Conservation (phyloP, 768 basidiomycete genomes). For the Aureoboletus auriporus region DNA sequence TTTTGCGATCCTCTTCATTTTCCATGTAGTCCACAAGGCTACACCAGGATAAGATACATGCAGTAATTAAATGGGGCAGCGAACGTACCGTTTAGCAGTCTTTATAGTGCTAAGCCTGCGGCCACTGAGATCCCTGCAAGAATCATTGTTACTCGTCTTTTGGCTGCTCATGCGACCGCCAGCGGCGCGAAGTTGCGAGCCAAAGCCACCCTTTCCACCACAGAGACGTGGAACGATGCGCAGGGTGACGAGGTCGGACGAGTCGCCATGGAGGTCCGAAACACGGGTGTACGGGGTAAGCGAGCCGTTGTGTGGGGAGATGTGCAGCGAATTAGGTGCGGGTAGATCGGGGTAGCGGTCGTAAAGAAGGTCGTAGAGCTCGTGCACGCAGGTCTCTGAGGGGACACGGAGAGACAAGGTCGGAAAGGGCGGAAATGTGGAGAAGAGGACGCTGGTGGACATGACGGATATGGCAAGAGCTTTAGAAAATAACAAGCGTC, state of each 20-base stretch:
- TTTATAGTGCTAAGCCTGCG: slow-evolving; percentile 90
- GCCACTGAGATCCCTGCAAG: slow-evolving; percentile 89
- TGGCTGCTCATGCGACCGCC: slow-evolving; percentile 97
- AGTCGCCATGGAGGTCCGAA: slow-evolving; percentile 31
- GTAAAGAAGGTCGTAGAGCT: slow-evolving; percentile 41
- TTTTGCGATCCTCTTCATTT: slow-evolving; percentile 74
- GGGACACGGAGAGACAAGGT: slow-evolving; percentile 48
- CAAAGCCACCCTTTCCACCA: slow-evolving; percentile 98
- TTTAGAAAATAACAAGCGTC: slow-evolving; percentile 16
- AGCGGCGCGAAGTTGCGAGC: slow-evolving; percentile 92
- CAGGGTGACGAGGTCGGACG: slow-evolving; percentile 51
- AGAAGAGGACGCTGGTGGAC: slow-evolving; percentile 52
- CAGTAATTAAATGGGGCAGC: not conserved
- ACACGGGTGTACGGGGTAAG: slow-evolving; percentile 30
- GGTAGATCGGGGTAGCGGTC: slow-evolving; percentile 49
- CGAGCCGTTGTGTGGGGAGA: slow-evolving; percentile 38
- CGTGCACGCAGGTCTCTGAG: slow-evolving; percentile 35
- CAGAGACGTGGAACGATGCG: slow-evolving; percentile 69
- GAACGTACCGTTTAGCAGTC: slow-evolving; percentile 84
- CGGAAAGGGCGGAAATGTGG: slow-evolving; percentile 58
- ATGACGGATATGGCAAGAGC: slow-evolving; percentile 29
- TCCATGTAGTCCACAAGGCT: slow-evolving; percentile 87
- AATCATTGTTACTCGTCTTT: slow-evolving; percentile 93
- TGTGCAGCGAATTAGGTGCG: slow-evolving; percentile 33
- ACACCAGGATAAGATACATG: not conserved